Percentiles rank a stretch among this genome's conserved stretches.
phyloP scores from a whole-genome alignment of 331 rosid genomes.

The Malus hybrid region DNA sequence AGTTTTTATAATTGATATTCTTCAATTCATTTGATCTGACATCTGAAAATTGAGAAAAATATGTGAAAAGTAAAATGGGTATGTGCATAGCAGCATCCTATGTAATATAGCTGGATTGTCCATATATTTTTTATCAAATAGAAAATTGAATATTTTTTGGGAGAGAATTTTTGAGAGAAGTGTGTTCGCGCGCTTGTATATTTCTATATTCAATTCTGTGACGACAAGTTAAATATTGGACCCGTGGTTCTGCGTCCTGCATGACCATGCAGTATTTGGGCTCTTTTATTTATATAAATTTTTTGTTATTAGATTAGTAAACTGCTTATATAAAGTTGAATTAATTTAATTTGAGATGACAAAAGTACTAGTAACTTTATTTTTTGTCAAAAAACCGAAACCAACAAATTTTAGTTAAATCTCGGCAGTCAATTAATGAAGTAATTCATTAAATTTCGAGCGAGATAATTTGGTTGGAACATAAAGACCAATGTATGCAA shows the following conservation, averaged over 20 bases:
- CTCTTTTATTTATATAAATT: background rate
- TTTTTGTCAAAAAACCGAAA: background rate
- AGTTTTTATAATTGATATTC: no score
- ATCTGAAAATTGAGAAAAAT: no score
- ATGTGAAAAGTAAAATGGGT: no score
- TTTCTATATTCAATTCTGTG: no score
- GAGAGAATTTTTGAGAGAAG: background rate
- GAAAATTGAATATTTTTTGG: background rate
- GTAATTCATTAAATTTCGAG: background rate
- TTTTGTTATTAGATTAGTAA: background rate
- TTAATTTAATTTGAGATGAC: background rate
- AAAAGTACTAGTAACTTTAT: no score
- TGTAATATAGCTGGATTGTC: no score
- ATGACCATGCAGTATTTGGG: background rate
- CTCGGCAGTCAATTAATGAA: background rate
- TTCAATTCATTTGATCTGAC: no score
- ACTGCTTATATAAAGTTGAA: background rate
- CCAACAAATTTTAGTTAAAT: background rate
- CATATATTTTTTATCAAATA: background rate
- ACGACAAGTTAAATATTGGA: background rate
- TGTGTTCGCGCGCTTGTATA: no score
- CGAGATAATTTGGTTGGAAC: no score
- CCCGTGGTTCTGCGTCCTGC: background rate
- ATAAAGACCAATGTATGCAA: background rate
- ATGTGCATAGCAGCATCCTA: no score